A percentile compares a stretch with the other conserved stretches of the same genome.
phyloP scores from a whole-genome alignment of 2,329 filamentous ascomycete genomes.

The Exophiala sideris region DNA sequence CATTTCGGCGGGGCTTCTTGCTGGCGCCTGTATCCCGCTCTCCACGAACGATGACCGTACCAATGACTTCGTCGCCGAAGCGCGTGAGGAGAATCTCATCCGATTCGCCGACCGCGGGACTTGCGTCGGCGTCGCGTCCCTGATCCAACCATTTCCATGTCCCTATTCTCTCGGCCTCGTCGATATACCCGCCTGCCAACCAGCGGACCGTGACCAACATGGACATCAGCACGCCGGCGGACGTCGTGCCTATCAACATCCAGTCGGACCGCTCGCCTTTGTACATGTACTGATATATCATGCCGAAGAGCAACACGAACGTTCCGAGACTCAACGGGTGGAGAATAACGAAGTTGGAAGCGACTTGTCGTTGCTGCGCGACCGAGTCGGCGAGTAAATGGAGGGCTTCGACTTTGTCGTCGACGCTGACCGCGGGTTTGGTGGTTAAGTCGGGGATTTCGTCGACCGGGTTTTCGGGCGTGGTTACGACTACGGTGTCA shows the following conservation, averaged over 20 bases:
- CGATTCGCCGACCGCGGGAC: slow-evolving; percentile 39
- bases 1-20: slow-evolving; percentile 19
- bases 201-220: slow-evolving; percentile 62
- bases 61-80: slow-evolving; percentile 67
- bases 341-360: slow-evolving; percentile 61
- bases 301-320: slow-evolving; percentile 37
- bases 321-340: slow-evolving; percentile 52
- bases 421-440: slow-evolving; percentile 35
- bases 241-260: slow-evolving; percentile 56
- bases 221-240: slow-evolving; percentile 60
- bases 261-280: slow-evolving; percentile 44
- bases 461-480: slow-evolving; percentile 14
- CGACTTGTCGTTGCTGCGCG: slow-evolving; percentile 72
- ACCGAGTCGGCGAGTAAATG: slow-evolving; percentile 76
- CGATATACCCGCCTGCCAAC: slow-evolving; percentile 60
- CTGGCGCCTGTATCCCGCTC: slow-evolving; percentile 10
- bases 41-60: slow-evolving; percentile 59
- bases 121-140: slow-evolving; percentile 33
- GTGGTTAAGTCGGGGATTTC: slow-evolving; percentile 35
- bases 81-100: slow-evolving; percentile 64
- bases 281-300: slow-evolving; percentile 41
- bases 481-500: slow-evolving; percentile 1
- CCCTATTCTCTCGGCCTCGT: slow-evolving; percentile 57
- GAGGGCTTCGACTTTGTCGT: slow-evolving; percentile 66
- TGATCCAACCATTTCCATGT: slow-evolving; percentile 61